Evolutionary conservation across 495 filamentous ascomycete species (phyloP), one percentile per base, ranked within the genome.

Genomic region (Neurospora terricola): DNA sequence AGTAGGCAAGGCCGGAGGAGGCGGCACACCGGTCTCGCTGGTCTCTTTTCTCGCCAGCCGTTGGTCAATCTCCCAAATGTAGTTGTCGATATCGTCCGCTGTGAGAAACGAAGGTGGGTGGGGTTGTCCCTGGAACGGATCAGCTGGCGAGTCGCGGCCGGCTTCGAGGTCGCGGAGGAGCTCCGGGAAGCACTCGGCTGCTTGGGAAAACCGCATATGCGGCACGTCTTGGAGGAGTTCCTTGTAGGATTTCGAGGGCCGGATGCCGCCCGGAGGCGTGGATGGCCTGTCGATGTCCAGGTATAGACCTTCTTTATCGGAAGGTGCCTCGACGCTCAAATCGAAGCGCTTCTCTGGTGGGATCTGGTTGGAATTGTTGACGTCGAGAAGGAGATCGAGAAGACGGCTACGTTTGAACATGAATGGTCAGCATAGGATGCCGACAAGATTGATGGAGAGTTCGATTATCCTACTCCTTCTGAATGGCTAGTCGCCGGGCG

Each of bases 351-450:
- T 85, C 69, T 90, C 85, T 34, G 91, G 87, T 7, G 93, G 89
- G 37, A 98, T 87, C 78, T 93, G 92, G 4, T 88, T 80, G 43
- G 88, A 91, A 27, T 92, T 89, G 81, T 98, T 98, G 76, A 97
- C 88, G 75, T 97, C 94, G 69, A 96, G 86, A 36, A 96, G 88
- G 38, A 97, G 83, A 76, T 97, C 96, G 34, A 97, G 87, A 16
- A 96, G 82, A 75, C 91, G 91, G 72, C 91, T 93, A 73, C 38
- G 43, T 42, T 37, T 6, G 30, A 59, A 72, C 23, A 77, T 72
- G 38, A 68, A 37, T 38, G 5, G 18, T 71, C 62, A 72, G 74
- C 71, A 70, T 70, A 16, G 62, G 38, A n/a, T 16, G 38, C 11
- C 59, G 39, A 70, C n/a, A 48, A 27, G 69, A 6, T 66, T 16